Percentiles rank a stretch among this genome's conserved stretches.
phyloP scores from a whole-genome alignment of 2,329 filamentous ascomycete genomes.

The Dendryphion nanum region DNA sequence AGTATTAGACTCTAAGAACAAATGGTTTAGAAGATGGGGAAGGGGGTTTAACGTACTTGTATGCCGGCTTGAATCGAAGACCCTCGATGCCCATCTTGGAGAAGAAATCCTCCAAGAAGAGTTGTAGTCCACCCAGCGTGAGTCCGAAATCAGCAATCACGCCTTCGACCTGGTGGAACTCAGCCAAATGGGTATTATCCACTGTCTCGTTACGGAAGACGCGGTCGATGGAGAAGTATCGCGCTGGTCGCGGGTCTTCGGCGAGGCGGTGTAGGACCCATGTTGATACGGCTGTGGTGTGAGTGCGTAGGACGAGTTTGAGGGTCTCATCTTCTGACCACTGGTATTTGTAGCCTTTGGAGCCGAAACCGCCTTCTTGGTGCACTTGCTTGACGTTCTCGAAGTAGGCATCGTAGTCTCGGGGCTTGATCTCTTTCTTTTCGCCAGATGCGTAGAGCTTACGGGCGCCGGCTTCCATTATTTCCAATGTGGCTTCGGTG shows the following conservation, averaged over 20 bases:
- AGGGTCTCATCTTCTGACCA: slow-evolving; percentile 87
- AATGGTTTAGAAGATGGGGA: too few relatives aligned
- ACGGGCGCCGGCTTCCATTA: slow-evolving; percentile 49
- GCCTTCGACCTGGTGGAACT: slow-evolving; percentile 98
- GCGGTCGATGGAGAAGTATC: slow-evolving; percentile 97
- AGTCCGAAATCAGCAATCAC: slow-evolving; percentile 96
- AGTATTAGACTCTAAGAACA: too few relatives aligned
- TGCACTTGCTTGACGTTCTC: slow-evolving; percentile 84
- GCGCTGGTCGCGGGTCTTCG: slow-evolving; percentile 76
- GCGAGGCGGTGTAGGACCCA: slow-evolving; percentile 90
- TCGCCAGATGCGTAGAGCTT: slow-evolving; percentile 57
- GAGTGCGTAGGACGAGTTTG: slow-evolving; percentile 86
- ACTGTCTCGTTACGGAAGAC: slow-evolving; percentile 98
- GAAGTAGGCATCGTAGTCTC: slow-evolving; percentile 83
- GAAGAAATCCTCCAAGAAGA: slow-evolving; percentile 91
- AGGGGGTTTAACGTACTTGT: slow-evolving; percentile 70
- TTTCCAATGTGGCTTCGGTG: slow-evolving; percentile 45
- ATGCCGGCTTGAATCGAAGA: slow-evolving; percentile 94
- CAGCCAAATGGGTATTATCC: slow-evolving; percentile 92
- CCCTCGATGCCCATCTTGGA: slow-evolving; percentile 86
- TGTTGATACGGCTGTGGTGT: slow-evolving; percentile 90
- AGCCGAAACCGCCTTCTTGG: slow-evolving; percentile 87
- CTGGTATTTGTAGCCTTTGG: slow-evolving; percentile 93
- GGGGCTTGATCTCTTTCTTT: slow-evolving; percentile 50
- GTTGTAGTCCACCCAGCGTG: slow-evolving; percentile 88